These are phyloP conservation scores for Cladosporium sp. DNA, from an alignment of 2,329 filamentous ascomycete genomes.

Conservation along the genomic window DNA sequence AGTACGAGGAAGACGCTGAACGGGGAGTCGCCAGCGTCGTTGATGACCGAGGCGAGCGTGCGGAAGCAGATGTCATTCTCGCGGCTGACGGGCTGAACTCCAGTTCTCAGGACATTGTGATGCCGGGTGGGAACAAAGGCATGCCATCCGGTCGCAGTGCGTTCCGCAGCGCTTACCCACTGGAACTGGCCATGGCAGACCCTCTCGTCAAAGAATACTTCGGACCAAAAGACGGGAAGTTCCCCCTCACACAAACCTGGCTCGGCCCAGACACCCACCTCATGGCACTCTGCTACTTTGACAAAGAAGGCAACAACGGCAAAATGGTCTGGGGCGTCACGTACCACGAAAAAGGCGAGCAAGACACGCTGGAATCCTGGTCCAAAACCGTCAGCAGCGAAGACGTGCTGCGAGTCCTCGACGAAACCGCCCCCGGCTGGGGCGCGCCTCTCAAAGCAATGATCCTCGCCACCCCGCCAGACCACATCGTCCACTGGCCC, in stretches of 20 bases:
- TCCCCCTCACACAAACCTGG: slow-evolving; percentile 18
- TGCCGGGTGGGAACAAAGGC: slow-evolving; percentile 11
- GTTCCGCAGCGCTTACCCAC: slow-evolving; percentile 18
- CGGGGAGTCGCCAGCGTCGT: slow-evolving; percentile 24
- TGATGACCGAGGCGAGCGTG: slow-evolving; percentile 36
- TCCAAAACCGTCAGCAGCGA: slow-evolving; percentile 36
- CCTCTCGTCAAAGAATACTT: slow-evolving; percentile 19
- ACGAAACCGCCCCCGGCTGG: slow-evolving; percentile 26
- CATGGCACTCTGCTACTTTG: slow-evolving; percentile 33
- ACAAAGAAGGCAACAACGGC: slow-evolving; percentile 25
- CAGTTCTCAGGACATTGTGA: slow-evolving; percentile 40
- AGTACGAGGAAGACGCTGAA: slow-evolving; percentile 42
- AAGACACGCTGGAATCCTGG: slow-evolving; percentile 39
- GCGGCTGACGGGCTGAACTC: slow-evolving; percentile 38
- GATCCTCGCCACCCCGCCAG: slow-evolving; percentile 36
- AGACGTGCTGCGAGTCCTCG: slow-evolving; percentile 24
- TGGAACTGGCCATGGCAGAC: slow-evolving; percentile 12
- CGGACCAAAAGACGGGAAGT: slow-evolving; percentile 13
- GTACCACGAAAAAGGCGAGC: slow-evolving; percentile 35
- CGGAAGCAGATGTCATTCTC: slow-evolving; percentile 38
- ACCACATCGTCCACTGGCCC: slow-evolving; percentile 48
- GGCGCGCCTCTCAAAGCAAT: slow-evolving; percentile 45
- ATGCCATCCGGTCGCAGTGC: slow-evolving; percentile 21
- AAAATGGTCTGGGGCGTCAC: slow-evolving; percentile 39
- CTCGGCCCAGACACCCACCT: slow-evolving; percentile 20